These are phyloP conservation scores for Aspergillus sp. DNA, from an alignment of 2,329 filamentous ascomycete species.

Conservation along the genomic window DNA sequence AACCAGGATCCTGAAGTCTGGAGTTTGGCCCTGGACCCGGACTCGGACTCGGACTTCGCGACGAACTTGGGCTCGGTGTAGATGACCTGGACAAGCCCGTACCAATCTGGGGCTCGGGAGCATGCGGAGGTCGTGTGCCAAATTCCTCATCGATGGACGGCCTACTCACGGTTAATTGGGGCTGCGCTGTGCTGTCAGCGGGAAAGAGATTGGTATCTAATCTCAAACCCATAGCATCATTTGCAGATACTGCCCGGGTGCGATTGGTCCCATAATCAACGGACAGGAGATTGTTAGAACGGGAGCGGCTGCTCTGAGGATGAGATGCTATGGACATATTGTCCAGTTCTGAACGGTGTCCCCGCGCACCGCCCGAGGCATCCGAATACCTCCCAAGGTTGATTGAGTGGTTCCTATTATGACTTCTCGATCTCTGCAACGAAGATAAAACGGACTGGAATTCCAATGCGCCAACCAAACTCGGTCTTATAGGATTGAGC, in stretches of 20 bases:
- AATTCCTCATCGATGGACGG: slow-evolving; percentile 29
- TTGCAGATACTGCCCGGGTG: slow-evolving; percentile 59
- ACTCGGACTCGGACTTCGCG: slow-evolving; percentile 29
- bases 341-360: slow-evolving; percentile 46
- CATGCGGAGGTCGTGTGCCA: slow-evolving; percentile 14
- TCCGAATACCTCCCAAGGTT: slow-evolving; percentile 69
- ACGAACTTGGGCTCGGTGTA: slow-evolving; percentile 28
- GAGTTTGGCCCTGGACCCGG: slow-evolving; percentile 21
- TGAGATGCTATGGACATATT: slow-evolving; percentile 50
- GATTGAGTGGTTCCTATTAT: slow-evolving; percentile 65
- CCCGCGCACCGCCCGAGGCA: slow-evolving; percentile 46
- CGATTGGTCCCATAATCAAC: slow-evolving; percentile 28
- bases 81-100: slow-evolving; percentile 34
- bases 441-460: slow-evolving; percentile 90
- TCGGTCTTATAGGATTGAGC: slow-evolving; percentile 84
- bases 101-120: slow-evolving; percentile 19
- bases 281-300: slow-evolving; percentile 25
- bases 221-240: slow-evolving; percentile 52
- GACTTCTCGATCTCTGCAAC: slow-evolving; percentile 76
- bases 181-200: slow-evolving; percentile 17
- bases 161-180: slow-evolving; percentile 41
- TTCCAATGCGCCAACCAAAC: slow-evolving; percentile 88
- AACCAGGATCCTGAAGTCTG: slow-evolving; percentile 34
- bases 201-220: slow-evolving; percentile 42
- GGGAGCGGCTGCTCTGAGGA: slow-evolving; percentile 32